Evolutionary conservation across 257 asterid species (phyloP).

Genomic region (Cruciata laevipes): DNA sequence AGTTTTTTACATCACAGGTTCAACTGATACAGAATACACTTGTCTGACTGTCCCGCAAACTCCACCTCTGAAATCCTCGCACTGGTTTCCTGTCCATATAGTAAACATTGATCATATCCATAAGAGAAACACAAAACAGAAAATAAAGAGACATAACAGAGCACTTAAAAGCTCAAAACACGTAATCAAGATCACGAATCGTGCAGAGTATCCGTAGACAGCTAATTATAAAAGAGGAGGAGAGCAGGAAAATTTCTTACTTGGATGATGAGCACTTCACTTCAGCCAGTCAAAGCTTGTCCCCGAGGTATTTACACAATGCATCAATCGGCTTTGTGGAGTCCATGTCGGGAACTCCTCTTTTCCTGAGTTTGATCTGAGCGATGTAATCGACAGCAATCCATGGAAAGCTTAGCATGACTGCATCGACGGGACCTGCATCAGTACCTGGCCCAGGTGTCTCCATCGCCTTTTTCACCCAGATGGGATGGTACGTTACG

Average conservation of each 20-base stretch:
- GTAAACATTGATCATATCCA: too few species aligned
- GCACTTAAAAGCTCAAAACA: background rate
- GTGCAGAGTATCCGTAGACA: background rate
- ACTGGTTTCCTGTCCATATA: too few species aligned
- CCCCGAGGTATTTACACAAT: constrained; percentile 65
- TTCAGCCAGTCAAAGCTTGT: constrained; percentile 41
- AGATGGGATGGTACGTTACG: constrained; percentile 59
- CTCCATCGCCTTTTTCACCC: constrained; percentile 48
- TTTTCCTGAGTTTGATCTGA: constrained; percentile 52
- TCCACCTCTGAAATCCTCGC: background rate
- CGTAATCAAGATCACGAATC: too few species aligned
- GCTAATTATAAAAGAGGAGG: background rate
- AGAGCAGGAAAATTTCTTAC: background rate
- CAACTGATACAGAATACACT: background rate
- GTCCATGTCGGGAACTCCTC: constrained; percentile 28
- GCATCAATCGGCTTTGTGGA: constrained; percentile 58
- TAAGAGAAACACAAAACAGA: background rate
- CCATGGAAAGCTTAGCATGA: constrained; percentile 89
- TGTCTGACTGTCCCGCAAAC: background rate
- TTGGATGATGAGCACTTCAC: background rate
- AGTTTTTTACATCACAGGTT: background rate
- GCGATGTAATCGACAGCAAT: constrained; percentile 90
- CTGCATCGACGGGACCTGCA: constrained; percentile 20
- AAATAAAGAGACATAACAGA: background rate
- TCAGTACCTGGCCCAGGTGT: constrained; percentile 31